Base-by-base conservation (phyloP, 2,329 filamentous ascomycete genomes). In the Hypomyces rosellus region DNA sequence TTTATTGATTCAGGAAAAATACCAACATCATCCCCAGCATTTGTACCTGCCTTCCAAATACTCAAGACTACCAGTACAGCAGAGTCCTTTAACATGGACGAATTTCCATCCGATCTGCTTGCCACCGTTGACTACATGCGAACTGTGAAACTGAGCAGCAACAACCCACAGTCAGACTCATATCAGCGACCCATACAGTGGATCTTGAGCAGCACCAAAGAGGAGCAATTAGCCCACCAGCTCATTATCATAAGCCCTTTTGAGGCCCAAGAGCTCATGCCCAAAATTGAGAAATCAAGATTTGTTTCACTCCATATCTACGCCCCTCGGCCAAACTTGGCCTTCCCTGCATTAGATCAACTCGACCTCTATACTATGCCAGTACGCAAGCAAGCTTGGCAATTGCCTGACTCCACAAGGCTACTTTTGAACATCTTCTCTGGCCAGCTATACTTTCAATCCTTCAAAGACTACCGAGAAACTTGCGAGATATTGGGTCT, bases 361-460 rank as follows among this genome's bases (percentile, higher is more conserved):
- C 25, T 30, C 6, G 25, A 30, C 9, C 25, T 30, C 9, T 30
- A 30, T 11, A 30, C 25, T 30, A 8, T 30, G 2, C 25, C 25
- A 30, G 25, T 6, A 30, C 25, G 6, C 2, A 4, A 30, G 8
- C 25, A 30, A 11, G 8, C 9, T 30, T 30, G 25, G 25, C 25
- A 30, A 30, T 30, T 30, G 9, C 25, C 25, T 2, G 25, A 30
- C 6, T 30, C 25, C 25, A 30, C 25, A 8, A 30, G 25, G 9
- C 6, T 30, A 8, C 25, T 30, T 11, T 30, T 89, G 0, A 84
- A 85, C 40, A 65, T 89, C 0, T 88, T 89, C 49, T 71, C 86
- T 0, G 86, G 85, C 0, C 82, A 86, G 49, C 69, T 88, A 0
- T 89, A 88, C 56, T 68, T 88, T 9, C 63, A 61, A 0, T 74